Conservation (phyloP, 2,329 filamentous ascomycete species). For the Apiospora kogelbergensis region DNA sequence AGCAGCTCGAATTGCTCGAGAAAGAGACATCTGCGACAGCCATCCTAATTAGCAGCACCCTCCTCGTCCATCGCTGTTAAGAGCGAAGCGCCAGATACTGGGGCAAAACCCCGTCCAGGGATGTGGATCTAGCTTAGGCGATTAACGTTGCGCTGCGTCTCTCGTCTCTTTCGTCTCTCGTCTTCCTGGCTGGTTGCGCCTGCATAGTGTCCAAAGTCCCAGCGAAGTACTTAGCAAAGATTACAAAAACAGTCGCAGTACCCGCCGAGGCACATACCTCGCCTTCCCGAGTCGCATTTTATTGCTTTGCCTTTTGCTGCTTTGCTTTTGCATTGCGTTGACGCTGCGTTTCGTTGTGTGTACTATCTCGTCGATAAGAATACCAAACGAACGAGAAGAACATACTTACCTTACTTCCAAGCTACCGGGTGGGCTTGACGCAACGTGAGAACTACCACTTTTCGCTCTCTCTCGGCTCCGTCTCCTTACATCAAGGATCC, state of each 20-base stretch:
- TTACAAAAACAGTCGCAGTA: constrained; percentile 9
- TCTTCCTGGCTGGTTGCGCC: background rate
- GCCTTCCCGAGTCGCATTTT: constrained; percentile 8
- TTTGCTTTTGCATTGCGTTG: constrained; percentile 7
- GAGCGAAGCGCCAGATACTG: constrained; percentile 6
- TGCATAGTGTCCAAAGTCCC: too few relatives aligned
- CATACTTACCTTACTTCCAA: background rate
- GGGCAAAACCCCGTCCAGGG: background rate
- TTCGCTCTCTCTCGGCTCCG: background rate
- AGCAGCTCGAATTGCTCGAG: background rate
- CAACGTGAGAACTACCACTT: background rate
- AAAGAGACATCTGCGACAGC: background rate
- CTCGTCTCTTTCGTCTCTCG: background rate
- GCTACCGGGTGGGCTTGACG: background rate
- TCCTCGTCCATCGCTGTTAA: background rate
- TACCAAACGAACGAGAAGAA: background rate
- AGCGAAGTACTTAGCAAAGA: background rate
- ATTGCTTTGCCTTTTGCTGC: constrained; percentile 7
- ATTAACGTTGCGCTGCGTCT: background rate
- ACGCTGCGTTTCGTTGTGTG: constrained; percentile 1
- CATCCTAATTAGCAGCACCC: background rate
- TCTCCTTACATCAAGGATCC: constrained; percentile 3
- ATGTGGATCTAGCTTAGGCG: background rate
- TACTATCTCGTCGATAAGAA: background rate
- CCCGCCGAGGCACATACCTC: constrained; percentile 6